Evolutionary conservation across 2,329 filamentous ascomycete genomes (phyloP), one percentile per base, ranked within the genome.

Genomic region (Emmonsia crescens): DNA sequence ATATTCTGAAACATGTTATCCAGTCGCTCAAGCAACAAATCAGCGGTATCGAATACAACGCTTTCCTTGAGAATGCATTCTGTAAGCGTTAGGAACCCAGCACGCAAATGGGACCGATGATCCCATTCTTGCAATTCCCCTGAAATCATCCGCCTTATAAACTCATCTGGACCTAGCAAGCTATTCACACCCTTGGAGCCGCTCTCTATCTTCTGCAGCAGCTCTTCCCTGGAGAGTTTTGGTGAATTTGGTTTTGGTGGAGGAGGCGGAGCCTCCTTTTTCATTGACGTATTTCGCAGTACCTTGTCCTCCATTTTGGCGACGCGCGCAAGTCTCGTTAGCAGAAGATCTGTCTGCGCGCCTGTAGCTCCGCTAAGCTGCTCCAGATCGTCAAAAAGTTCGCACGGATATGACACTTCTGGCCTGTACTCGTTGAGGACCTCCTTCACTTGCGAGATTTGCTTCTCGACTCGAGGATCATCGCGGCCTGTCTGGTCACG

Each of bases 381-480:
- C 21, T 59, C 48, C 9, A 62, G 24, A 59, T 62, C 60, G 24
- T 62, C 60, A 42, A 59, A 62, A 8, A 62, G 24, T n/a, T 62
- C 60, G 55, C 56, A 62, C 16, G 59, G 42, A 36, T 52, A 52
- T n/a, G 49, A 19, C 16, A 51, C 59, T 14, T 36, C 14, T 3
- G 55, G 9, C n/a, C n/a, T 56, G 16, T 40, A 19, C 12, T 51
- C 16, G n/a, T 54, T n/a, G 8, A 62, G 33, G 40, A 59, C 31
- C 29, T 38, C 31, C 38, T 48, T 59, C 42, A 54, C 36, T 4
- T 16, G 29, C 24, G 27, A 33, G 19, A 56, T 36, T 21, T 49
- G 56, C 2, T 31, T 1, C 24, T 49, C 29, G 29, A 58, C 31
- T 27, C 46, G 27, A 36, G 44, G 38, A 40, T 62, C n/a, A 29